Evolutionary conservation across 2,329 filamentous ascomycete species (phyloP).

Genomic region (Aureobasidium subglaciale): DNA sequence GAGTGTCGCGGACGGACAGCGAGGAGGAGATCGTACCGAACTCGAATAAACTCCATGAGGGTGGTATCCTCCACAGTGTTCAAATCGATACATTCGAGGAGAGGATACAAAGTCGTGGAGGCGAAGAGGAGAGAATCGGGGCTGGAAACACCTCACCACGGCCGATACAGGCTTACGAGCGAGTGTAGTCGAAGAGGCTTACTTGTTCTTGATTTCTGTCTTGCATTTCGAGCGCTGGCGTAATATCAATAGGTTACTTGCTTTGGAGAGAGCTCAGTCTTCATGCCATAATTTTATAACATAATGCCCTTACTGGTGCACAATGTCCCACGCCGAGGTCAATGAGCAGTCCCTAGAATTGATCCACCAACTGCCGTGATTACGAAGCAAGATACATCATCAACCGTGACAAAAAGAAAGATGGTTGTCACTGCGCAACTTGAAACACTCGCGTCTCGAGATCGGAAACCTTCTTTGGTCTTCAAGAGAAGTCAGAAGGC

Average conservation of each 20-base stretch:
- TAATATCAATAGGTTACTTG: not conserved
- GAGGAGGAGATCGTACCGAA: conserved; percentile 4
- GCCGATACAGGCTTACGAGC: not conserved
- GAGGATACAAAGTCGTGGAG: too few relatives aligned
- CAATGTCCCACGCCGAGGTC: not conserved
- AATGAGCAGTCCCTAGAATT: not conserved
- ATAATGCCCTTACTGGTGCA: not conserved
- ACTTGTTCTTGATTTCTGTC: not conserved
- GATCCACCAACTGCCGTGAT: not conserved
- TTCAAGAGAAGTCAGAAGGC: not conserved
- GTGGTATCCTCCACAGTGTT: conserved; percentile 1
- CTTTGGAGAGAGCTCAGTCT: not conserved
- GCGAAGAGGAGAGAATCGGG: not conserved
- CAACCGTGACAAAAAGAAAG: not conserved
- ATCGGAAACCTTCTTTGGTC: not conserved
- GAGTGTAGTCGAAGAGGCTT: not conserved
- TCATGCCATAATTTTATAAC: not conserved
- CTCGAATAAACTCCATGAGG: not conserved
- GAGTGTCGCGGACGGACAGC: not conserved
- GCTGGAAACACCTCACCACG: conserved; percentile 1
- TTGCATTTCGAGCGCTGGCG: conserved; percentile 11
- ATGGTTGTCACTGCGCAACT: not conserved
- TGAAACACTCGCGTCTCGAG: not conserved
- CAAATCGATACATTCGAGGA: conserved; percentile 10
- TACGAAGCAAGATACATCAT: not conserved